Evolutionary conservation across 345 rosid genomes (phyloP).

Genomic region (Eutrema heterophyllum): DNA sequence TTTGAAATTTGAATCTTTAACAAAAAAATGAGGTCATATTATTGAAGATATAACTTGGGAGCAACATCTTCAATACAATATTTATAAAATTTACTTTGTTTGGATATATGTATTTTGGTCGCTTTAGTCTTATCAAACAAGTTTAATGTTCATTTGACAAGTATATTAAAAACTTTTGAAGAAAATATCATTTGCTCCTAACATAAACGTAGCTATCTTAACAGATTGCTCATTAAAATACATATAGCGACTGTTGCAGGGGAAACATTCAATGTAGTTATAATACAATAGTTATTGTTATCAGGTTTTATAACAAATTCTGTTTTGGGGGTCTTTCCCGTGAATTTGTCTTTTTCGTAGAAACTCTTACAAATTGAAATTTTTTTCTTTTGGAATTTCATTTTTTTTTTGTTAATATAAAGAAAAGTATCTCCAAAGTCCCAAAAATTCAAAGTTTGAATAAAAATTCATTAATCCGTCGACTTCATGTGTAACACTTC

Average conservation of each 20-base stretch:
- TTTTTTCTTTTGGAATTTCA: not conserved
- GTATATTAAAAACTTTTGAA: not conserved
- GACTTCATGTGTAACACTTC: too few relatives aligned
- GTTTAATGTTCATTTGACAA: not conserved
- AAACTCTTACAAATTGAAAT: not conserved
- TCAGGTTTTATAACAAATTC: not conserved
- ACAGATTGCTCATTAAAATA: not conserved
- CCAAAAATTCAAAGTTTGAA: constrained; percentile 17
- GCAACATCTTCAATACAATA: too few relatives aligned
- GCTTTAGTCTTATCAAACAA: not conserved
- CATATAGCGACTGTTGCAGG: not conserved
- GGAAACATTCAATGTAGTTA: not conserved
- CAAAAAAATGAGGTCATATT: not conserved
- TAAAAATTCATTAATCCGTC: too few relatives aligned
- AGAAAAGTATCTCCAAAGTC: not conserved
- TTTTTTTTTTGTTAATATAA: not conserved
- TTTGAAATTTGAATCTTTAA: not conserved
- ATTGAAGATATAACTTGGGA: too few relatives aligned
- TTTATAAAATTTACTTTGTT: too few relatives aligned
- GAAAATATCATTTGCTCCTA: not conserved
- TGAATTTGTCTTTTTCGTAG: not conserved
- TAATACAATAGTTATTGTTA: not conserved
- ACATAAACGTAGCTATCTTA: too few relatives aligned
- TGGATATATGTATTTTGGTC: too few relatives aligned
- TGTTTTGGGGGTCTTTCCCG: not conserved